Percentiles rank a stretch among this genome's conserved stretches.
These are phyloP conservation scores for Keithomyces neogunnii DNA, from an alignment of 2,329 filamentous ascomycete genomes.

Conservation along the genomic window DNA sequence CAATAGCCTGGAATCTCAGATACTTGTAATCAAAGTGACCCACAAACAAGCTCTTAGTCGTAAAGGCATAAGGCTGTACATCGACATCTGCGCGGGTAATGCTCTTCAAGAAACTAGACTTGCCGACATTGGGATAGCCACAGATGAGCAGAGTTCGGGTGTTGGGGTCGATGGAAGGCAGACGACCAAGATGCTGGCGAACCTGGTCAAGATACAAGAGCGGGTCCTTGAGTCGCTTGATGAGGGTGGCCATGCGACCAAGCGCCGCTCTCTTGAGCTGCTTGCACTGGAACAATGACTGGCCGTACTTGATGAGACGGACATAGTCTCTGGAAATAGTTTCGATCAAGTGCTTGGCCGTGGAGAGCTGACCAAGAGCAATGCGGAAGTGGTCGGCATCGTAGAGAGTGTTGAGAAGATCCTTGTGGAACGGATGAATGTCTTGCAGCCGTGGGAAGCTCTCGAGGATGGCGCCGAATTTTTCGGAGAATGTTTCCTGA, in stretches of 20 bases:
- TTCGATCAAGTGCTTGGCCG: constrained; percentile 93
- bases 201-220: constrained; percentile 87
- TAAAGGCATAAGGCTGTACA: constrained; percentile 96
- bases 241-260: constrained; percentile 96
- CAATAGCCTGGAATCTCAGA: constrained; percentile 62
- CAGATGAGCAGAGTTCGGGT: constrained; percentile 93
- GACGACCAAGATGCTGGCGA: constrained; percentile 90
- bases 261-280: constrained; percentile 94
- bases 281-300: constrained; percentile 97
- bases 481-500: constrained; percentile 92
- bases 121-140: constrained; percentile 96
- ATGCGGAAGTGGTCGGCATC: constrained; percentile 98
- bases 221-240: constrained; percentile 89
- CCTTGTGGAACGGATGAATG: constrained; percentile 85
- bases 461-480: constrained; percentile 82
- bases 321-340: constrained; percentile 95
- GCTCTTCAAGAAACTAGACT: constrained; percentile 89
- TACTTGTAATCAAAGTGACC: constrained; percentile 95
- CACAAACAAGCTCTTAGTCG: constrained; percentile 93
- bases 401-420: constrained; percentile 89
- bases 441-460: constrained; percentile 89
- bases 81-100: constrained; percentile 93
- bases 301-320: constrained; percentile 83
- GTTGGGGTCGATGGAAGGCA: constrained; percentile 97
- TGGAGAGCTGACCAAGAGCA: constrained; percentile 89